These are phyloP conservation scores for Erythrophleum ivorense DNA, from an alignment of 331 rosid species.

Conservation along the genomic window DNA sequence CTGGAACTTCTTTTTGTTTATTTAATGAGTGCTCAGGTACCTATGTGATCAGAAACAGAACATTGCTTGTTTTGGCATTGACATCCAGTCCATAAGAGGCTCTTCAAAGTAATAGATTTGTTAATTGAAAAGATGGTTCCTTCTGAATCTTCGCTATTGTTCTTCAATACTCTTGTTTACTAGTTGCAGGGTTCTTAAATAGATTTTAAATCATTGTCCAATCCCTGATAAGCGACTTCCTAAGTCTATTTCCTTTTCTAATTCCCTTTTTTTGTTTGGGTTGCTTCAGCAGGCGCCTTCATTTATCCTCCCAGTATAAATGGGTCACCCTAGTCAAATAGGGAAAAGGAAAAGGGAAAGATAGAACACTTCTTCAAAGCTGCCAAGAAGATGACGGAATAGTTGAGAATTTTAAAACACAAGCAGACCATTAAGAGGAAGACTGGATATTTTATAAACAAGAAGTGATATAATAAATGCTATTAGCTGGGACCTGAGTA, in stretches of 20 bases:
- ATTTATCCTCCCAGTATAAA: background rate
- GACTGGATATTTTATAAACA: slow-evolving; percentile 4
- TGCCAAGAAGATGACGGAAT: slow-evolving; percentile 18
- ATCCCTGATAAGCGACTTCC: background rate
- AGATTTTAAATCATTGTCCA: background rate
- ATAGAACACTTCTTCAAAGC: background rate
- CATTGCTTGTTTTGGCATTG: background rate
- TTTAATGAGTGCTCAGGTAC: background rate
- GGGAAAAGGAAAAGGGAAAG: background rate
- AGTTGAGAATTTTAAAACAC: background rate
- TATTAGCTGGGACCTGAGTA: background rate
- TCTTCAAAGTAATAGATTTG: background rate
- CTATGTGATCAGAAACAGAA: slow-evolving; percentile 6
- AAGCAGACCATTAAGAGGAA: background rate
- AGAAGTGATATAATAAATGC: slow-evolving; percentile 6
- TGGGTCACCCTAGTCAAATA: background rate
- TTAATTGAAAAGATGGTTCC: slow-evolving; percentile 19
- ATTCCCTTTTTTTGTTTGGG: background rate
- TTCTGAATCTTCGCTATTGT: slow-evolving; percentile 2
- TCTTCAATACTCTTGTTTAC: background rate
- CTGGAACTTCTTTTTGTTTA: background rate
- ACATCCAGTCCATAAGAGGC: slow-evolving; percentile 3
- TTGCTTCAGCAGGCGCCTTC: background rate
- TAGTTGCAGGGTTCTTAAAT: background rate
- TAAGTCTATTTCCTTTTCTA: background rate